Evolutionary conservation across 768 basidiomycete species (phyloP).

Genomic region (Mycena rosella): DNA sequence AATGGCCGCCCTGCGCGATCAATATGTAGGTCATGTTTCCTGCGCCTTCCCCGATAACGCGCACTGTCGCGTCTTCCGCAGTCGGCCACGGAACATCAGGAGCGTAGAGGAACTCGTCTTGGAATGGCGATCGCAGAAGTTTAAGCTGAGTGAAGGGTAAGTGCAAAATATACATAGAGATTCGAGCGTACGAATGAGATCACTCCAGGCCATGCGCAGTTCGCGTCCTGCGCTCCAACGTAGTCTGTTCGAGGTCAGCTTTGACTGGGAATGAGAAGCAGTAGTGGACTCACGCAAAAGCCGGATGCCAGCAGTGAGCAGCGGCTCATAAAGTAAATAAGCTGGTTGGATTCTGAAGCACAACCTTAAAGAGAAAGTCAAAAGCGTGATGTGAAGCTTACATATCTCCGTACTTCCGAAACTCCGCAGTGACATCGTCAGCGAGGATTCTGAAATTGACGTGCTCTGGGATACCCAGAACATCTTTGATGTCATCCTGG

Average conservation of each 20-base stretch:
- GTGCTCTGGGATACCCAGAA: constrained; percentile 37
- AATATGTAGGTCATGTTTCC: too few species aligned
- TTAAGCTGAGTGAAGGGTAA: constrained; percentile 35
- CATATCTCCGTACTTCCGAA: constrained; percentile 38
- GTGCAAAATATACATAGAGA: background rate
- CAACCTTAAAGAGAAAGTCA: background rate
- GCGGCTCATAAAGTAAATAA: constrained; percentile 42
- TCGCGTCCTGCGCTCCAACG: constrained; percentile 46
- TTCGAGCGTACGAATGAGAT: constrained; percentile 39
- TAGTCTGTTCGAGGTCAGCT: constrained; percentile 38
- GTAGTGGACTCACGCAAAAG: constrained; percentile 41
- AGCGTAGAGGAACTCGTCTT: constrained; percentile 40
- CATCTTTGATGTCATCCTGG: constrained; percentile 21
- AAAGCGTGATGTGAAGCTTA: constrained; percentile 13
- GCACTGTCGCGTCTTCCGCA: too few species aligned
- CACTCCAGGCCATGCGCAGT: constrained; percentile 46
- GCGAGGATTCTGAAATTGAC: constrained; percentile 36
- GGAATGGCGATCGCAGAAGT: constrained; percentile 42
- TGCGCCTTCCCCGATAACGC: too few species aligned
- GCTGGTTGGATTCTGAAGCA: constrained; percentile 19
- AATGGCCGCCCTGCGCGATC: constrained; percentile 49
- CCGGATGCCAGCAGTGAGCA: constrained; percentile 48
- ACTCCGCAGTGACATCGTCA: constrained; percentile 30
- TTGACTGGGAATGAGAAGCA: background rate
- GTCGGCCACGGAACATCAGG: too few species aligned